Conservation (phyloP, 2,329 filamentous ascomycete species). For the Arthrobotrys entomopaga region DNA sequence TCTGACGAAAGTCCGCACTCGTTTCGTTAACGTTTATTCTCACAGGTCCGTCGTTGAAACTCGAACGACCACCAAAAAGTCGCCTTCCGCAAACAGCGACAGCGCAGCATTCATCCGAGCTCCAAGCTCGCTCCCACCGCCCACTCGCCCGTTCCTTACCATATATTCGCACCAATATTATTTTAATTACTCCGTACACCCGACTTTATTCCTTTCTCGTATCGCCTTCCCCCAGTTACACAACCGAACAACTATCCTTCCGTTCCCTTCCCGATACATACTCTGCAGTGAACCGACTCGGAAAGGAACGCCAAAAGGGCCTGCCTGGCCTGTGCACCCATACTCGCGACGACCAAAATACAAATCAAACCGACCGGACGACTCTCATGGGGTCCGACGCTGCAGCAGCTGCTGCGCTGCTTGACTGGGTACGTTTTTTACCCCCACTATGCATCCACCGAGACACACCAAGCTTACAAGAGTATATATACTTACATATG, state of each 20-base stretch:
- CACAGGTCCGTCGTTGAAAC: not conserved
- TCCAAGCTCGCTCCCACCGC: slow-evolving; percentile 1
- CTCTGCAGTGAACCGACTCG: not conserved
- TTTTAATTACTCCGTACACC: too few relatives aligned
- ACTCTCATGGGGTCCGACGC: slow-evolving; percentile 54
- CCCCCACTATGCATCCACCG: slow-evolving; percentile 3
- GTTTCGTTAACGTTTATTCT: not conserved
- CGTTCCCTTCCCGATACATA: not conserved
- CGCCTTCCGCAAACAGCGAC: slow-evolving; percentile 15
- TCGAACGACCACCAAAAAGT: not conserved
- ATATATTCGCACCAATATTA: not conserved
- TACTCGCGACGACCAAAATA: not conserved
- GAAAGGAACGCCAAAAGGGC: not conserved
- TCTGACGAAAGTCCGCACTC: not conserved
- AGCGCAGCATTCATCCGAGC: slow-evolving; percentile 15
- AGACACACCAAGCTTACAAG: not conserved
- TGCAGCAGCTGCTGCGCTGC: slow-evolving; percentile 58
- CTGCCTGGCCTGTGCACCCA: not conserved
- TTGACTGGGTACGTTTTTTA: slow-evolving; percentile 58
- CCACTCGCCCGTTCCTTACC: too few relatives aligned
- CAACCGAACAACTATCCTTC: slow-evolving; percentile 7
- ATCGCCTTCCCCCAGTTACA: slow-evolving; percentile 9
- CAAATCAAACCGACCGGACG: not conserved
- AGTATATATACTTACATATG: slow-evolving; percentile 1
- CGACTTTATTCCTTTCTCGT: not conserved